Evolutionary conservation across 2,329 filamentous ascomycete genomes (phyloP), one percentile per base, ranked within the genome.

Genomic region (Fusarium robinianum): DNA sequence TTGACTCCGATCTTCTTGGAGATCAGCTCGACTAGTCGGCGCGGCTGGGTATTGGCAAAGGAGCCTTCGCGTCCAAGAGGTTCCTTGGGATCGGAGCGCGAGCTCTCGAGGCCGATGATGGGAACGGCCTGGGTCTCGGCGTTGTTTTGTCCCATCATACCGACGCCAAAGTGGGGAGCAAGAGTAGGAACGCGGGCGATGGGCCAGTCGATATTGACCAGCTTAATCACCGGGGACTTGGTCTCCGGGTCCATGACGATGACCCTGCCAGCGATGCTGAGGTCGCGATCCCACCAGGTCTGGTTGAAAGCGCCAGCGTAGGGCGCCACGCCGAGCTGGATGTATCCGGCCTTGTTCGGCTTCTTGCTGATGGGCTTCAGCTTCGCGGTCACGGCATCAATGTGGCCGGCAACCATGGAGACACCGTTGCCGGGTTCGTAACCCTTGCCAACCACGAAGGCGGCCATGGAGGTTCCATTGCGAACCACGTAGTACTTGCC

Each of bases 261-360:
- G 4, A 97, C 92, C 30, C 90, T 79, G 25, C 94, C 94, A 53
- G 90, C 94, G 59, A 97, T 87, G 55, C 88, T 85, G 37, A 99
- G 78, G 67, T 99, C 94, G 24, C 94, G 83, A 68, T 97, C 94
- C 92, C 91, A 97, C 94, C 94, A 97, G 1, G 94, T 97, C 51
- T 78, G 76, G 65, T 91, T 94, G 50, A 97, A 72, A 2, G 77
- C 90, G 36, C 94, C 92, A 8, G 90, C 92, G 65, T 97, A 99
- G 1, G 88, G 94, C 3, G 94, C 91, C 39, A 97, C 89, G 16
- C 89, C 92, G 6, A 97, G 79, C 72, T 97, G 90, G 18, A 89
- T 68, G 64, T 90, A 99, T 40, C 94, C 92, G 21, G 88, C 86
- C 65, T 87, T 90, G 59, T 77, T 88, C n/a, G 86, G 83, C 62